A percentile compares a stretch with the other conserved stretches of the same genome.
phyloP scores from a whole-genome alignment of 371 early-diverging fungal genomes.

The Mucor piriformis region DNA sequence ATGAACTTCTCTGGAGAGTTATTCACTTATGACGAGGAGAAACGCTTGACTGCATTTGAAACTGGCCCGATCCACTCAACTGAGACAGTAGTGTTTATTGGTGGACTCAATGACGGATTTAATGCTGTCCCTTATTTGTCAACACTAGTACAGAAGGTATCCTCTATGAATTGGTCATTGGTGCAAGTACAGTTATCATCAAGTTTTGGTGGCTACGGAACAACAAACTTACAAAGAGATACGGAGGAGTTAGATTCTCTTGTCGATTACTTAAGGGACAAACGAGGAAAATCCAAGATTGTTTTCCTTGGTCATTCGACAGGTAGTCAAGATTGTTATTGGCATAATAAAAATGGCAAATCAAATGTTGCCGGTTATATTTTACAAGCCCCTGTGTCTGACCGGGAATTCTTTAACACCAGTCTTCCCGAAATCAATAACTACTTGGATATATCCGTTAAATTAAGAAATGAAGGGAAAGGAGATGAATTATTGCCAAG shows the following conservation, averaged over 20 bases:
- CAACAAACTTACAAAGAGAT: conserved; percentile 43
- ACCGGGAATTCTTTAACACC: conserved; percentile 43
- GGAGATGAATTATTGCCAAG: conserved; percentile 49
- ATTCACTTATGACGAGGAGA: conserved; percentile 20
- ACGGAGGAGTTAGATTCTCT: conserved; percentile 45
- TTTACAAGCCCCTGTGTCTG: conserved; percentile 60
- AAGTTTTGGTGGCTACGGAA: conserved; percentile 55
- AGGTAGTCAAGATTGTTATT: conserved; percentile 54
- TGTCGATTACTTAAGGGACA: conserved; percentile 33
- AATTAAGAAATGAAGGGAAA: conserved; percentile 41
- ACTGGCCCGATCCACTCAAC: conserved; percentile 34
- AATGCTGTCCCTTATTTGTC: conserved; percentile 51
- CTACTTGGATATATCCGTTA: conserved; percentile 32
- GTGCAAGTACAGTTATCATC: conserved; percentile 56
- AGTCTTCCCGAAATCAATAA: conserved; percentile 30
- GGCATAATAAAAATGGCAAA: conserved; percentile 45
- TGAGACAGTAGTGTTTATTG: conserved; percentile 50
- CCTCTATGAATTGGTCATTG: conserved; percentile 40
- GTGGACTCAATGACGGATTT: conserved; percentile 55
- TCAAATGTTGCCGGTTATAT: conserved; percentile 43
- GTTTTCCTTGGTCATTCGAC: conserved; percentile 62
- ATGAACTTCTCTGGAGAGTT: conserved; percentile 28
- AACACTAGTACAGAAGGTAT: conserved; percentile 29
- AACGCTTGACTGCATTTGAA: conserved; percentile 49
- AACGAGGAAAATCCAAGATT: conserved; percentile 41